Percentiles rank a stretch among this genome's conserved stretches.
phyloP scores from a whole-genome alignment of 83 land plant species.

The Picea mariana region DNA sequence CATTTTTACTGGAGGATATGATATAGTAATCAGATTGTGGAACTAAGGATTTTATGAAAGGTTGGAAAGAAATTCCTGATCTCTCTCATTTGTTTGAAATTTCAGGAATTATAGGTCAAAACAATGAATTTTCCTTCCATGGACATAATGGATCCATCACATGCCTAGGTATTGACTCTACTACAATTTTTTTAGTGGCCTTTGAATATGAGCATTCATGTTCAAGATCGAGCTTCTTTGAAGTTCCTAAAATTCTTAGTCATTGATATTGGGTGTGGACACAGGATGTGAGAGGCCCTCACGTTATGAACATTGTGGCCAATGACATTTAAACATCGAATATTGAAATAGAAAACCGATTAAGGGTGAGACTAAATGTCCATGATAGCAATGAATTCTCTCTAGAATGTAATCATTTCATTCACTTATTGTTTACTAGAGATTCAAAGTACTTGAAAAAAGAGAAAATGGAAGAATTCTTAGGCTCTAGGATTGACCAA shows the following conservation, averaged over 20 bases:
- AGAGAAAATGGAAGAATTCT: constrained; percentile 57
- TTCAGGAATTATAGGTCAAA: too few species aligned
- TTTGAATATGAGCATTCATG: constrained; percentile 89
- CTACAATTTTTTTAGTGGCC: too few species aligned
- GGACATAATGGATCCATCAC: too few species aligned
- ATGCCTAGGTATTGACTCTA: too few species aligned
- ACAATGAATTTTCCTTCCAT: too few species aligned
- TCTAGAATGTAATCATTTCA: constrained; percentile 61
- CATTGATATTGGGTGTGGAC: constrained; percentile 95
- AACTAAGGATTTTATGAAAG: too few species aligned
- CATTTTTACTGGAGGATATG: too few species aligned
- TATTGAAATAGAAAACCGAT: constrained; percentile 41
- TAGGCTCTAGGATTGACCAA: too few species aligned
- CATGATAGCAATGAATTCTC: constrained; percentile 75
- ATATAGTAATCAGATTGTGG: too few species aligned
- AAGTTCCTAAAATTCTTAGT: constrained; percentile 50
- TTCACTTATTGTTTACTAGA: constrained; percentile 71
- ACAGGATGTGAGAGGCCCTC: constrained; percentile 60
- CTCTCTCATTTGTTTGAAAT: too few species aligned
- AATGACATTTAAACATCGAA: constrained; percentile 88
- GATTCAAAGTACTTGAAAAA: constrained; percentile 22
- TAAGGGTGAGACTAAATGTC: constrained; percentile 46
- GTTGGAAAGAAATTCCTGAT: too few species aligned
- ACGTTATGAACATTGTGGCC: constrained; percentile 74
- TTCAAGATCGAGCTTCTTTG: constrained; percentile 62